A percentile compares a stretch with the other conserved stretches of the same genome.
Evolutionary conservation across 805 yeast genomes (phyloP).

Genomic region (Yamadazyma nakazawae): DNA sequence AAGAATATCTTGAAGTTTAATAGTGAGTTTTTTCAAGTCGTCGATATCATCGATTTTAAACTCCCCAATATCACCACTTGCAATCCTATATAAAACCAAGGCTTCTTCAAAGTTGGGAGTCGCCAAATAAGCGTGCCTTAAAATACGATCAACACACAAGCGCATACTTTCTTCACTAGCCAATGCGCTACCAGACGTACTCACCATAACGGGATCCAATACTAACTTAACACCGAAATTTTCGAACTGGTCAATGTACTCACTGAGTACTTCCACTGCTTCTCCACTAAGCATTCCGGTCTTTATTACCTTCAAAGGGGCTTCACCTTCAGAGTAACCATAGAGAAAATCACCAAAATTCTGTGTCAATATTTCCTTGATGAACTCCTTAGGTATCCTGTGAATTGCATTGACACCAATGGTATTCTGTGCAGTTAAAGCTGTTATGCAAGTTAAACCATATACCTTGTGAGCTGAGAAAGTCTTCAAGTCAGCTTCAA

Average conservation of each 20-base stretch:
- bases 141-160: slow-evolving; percentile 40
- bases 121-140: slow-evolving; percentile 54
- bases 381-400: slow-evolving; percentile 40
- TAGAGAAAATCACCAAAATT: slow-evolving; percentile 55
- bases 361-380: slow-evolving; percentile 49
- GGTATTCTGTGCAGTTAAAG: slow-evolving; percentile 79
- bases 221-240: slow-evolving; percentile 39
- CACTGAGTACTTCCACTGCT: slow-evolving; percentile 47
- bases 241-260: slow-evolving; percentile 30
- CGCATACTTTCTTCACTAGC: slow-evolving; percentile 46
- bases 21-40: slow-evolving; percentile 23
- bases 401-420: slow-evolving; percentile 41
- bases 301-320: slow-evolving; percentile 59
- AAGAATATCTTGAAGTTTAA: slow-evolving; percentile 21
- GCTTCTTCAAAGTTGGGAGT: slow-evolving; percentile 83
- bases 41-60: slow-evolving; percentile 22
- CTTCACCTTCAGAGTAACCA: slow-evolving; percentile 19
- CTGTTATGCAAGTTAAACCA: slow-evolving; percentile 74
- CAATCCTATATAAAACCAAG: slow-evolving; percentile 29
- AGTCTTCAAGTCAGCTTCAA: slow-evolving; percentile 85
- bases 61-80: slow-evolving; percentile 18
- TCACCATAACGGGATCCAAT: slow-evolving; percentile 81
- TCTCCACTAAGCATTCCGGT: slow-evolving; percentile 71
- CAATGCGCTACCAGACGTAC: slow-evolving; percentile 70
- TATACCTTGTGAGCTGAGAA: slow-evolving; percentile 71